Conservation (phyloP, 106 monocot species). For the Allium cepa region DNA sequence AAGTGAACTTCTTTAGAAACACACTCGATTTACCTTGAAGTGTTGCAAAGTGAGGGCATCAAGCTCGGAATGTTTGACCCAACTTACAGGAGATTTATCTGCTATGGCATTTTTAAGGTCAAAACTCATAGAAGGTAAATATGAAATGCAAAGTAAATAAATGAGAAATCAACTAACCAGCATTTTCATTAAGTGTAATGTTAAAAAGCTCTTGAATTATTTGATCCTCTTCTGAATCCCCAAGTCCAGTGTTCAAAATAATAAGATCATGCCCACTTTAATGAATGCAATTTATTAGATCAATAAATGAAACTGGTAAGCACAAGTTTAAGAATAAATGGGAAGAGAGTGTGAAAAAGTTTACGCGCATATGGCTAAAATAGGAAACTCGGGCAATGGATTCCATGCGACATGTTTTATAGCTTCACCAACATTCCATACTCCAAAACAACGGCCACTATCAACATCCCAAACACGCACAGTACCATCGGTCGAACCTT, state of each 20-base stretch:
- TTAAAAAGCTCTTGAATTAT: conserved; percentile 57
- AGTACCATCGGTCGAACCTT: conserved; percentile 90
- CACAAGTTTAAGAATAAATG: neutral
- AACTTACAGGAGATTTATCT: conserved; percentile 37
- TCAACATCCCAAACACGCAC: conserved; percentile 93
- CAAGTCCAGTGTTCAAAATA: conserved; percentile 77
- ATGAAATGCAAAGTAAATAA: neutral
- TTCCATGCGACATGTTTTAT: conserved; percentile 83
- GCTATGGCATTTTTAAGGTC: conserved; percentile 18
- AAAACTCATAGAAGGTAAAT: neutral
- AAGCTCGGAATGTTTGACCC: conserved; percentile 55
- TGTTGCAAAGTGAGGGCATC: conserved; percentile 74
- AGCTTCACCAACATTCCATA: conserved; percentile 78
- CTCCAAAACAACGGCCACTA: conserved; percentile 74
- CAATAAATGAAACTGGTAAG: neutral
- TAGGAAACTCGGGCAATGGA: conserved; percentile 68
- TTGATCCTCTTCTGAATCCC: conserved; percentile 55
- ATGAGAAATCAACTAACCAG: conserved; percentile 31
- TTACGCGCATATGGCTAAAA: conserved; percentile 79
- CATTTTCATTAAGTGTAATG: conserved; percentile 10
- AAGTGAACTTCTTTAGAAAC: neutral
- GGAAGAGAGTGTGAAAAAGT: neutral
- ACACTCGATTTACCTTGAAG: conserved; percentile 46
- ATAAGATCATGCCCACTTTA: conserved; percentile 83
- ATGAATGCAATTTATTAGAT: neutral